Base-by-base conservation (phyloP, 257 asterid species). In the Nicotiana obtusifolia region DNA sequence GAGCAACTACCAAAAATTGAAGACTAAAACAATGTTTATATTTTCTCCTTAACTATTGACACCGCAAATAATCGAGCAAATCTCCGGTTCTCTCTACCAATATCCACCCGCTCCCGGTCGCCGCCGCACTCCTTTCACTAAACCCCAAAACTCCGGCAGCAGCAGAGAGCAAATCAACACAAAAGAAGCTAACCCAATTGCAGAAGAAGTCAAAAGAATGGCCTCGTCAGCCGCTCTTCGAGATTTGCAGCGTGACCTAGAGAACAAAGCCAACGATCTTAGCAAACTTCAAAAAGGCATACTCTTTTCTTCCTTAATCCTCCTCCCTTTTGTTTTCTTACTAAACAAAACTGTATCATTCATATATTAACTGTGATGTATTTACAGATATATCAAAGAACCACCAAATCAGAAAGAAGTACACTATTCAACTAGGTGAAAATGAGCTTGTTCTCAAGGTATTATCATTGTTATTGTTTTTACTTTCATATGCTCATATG, bases 381-480 rank as follows among this genome's bases (percentile, higher is more conserved):
- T 8, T 56, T 81, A 54, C 87, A 94, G 99, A 94, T 83, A 86
- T 91, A 44, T 81, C 94, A 73, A 95, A 95, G 91, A 95, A 95
- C 84, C 98, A 95, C 69, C 97, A 94, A 88, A 93, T 94, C 28
- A 87, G 95, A 64, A 95, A 95, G 90, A 94, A 91, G 86, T 95
- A 91, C 82, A 95, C 98, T 22, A 89, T 95, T 83, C 98, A 95
- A 87, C 97, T 95, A 3, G 98, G 99, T 15, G 99, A 95, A 87
- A 95, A 94, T 81, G 97, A 94, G 89, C 99, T 95, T 35, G 99
- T 95, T 60, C 97, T 95, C 28, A 94, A 95, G 91, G 98, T 91
- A 61, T 76, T 22, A 59, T 49, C 5, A 37, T 41, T 41, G 7
- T 65, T 9, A 79, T n/a, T 22, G 28, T 78, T 19, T 0, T 24